Conservation (phyloP, 176 grass and related monocot species). For the Melocanna baccifera region DNA sequence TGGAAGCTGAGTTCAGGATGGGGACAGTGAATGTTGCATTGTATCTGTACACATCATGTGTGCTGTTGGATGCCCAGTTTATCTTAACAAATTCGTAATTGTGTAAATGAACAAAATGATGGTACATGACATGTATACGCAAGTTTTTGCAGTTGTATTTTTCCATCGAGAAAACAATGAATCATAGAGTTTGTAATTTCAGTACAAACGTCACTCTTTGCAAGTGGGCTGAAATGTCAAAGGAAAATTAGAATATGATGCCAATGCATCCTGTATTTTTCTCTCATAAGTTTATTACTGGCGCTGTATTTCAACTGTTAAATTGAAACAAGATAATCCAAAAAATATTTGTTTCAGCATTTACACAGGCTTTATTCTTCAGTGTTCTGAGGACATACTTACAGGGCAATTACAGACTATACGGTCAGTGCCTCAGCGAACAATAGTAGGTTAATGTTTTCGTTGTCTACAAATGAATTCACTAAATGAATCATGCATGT, state of each 20-base stretch:
- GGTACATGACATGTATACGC: not conserved
- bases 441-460: not conserved
- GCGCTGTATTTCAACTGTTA: not conserved
- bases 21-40: not conserved
- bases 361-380: not conserved
- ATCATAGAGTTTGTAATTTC: not conserved
- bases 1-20: constrained; percentile 34
- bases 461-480: not conserved
- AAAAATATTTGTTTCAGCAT: not conserved
- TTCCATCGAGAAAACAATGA: not conserved
- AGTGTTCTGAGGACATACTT: not conserved
- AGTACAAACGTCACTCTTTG: not conserved
- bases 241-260: constrained; percentile 9
- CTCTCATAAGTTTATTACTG: not conserved
- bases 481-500: not conserved
- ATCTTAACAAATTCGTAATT: not conserved
- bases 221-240: not conserved
- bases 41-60: not conserved
- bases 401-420: not conserved
- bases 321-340: not conserved
- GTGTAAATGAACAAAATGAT: constrained; percentile 3
- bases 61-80: not conserved
- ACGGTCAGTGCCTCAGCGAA: no score
- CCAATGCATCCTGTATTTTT: not conserved
- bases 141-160: not conserved